Evolutionary conservation across 2,329 filamentous ascomycete genomes (phyloP).

Genomic region (Fusarium robinianum): DNA sequence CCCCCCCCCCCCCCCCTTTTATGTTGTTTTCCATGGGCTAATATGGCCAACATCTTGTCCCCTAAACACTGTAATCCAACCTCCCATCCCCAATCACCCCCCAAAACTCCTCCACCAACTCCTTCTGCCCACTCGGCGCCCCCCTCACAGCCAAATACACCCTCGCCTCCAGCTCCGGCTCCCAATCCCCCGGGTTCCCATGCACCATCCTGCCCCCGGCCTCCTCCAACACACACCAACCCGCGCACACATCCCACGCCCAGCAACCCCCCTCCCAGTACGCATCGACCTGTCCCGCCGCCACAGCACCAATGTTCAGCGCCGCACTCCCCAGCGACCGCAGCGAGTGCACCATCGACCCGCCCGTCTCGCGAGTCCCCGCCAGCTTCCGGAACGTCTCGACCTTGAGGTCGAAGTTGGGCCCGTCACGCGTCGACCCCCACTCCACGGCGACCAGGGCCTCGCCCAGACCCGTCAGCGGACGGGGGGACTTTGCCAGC

Average conservation of each 20-base stretch:
- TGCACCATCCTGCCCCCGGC: slow-evolving; percentile 74
- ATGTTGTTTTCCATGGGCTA: too few species aligned
- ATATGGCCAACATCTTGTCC: too few species aligned
- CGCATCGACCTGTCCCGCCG: slow-evolving; percentile 70
- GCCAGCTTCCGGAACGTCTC: slow-evolving; percentile 67
- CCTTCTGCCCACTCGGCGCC: slow-evolving; percentile 62
- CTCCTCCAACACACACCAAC: slow-evolving; percentile 76
- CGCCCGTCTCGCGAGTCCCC: slow-evolving; percentile 62
- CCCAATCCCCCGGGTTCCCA: slow-evolving; percentile 75
- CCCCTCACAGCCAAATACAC: slow-evolving; percentile 67
- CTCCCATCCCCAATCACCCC: slow-evolving; percentile 57
- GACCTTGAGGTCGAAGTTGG: slow-evolving; percentile 72
- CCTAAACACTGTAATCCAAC: slow-evolving; percentile 52
- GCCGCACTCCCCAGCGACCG: slow-evolving; percentile 74
- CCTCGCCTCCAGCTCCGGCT: slow-evolving; percentile 61
- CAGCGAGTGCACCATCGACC: slow-evolving; percentile 76
- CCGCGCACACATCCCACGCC: slow-evolving; percentile 85
- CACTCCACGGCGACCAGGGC: slow-evolving; percentile 74
- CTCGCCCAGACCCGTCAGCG: slow-evolving; percentile 63
- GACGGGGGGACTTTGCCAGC: slow-evolving; percentile 53
- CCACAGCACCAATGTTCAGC: slow-evolving; percentile 74
- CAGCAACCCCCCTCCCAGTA: slow-evolving; percentile 88
- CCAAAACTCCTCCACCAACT: slow-evolving; percentile 69
- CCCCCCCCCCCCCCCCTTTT: too few species aligned
- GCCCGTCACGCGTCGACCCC: slow-evolving; percentile 69